These are phyloP conservation scores for Neonectria ditissima DNA, from an alignment of 2,329 filamentous ascomycete genomes.

Conservation along the genomic window DNA sequence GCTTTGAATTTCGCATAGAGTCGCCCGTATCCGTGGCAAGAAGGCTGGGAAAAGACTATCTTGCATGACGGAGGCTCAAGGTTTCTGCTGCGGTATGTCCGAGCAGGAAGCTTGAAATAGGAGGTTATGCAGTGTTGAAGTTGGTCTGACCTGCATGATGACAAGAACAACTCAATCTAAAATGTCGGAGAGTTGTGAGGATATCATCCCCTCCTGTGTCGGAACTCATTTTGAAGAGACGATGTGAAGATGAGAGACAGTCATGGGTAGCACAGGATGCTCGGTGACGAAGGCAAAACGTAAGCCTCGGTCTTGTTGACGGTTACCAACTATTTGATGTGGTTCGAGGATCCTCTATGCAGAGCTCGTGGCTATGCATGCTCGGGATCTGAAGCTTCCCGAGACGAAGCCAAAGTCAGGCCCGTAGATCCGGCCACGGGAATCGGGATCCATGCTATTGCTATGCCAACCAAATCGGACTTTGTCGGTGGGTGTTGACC, in stretches of 20 bases:
- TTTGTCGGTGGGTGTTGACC: too few relatives aligned
- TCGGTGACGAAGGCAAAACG: neutral
- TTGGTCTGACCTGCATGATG: conserved; percentile 27
- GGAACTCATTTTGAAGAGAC: neutral
- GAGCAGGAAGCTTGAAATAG: conserved; percentile 6
- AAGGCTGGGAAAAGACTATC: conserved; percentile 23
- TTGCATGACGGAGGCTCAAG: conserved; percentile 14
- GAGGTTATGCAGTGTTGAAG: conserved; percentile 7
- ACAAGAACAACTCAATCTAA: conserved; percentile 8
- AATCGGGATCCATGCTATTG: neutral
- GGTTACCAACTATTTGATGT: neutral
- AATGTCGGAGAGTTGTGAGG: neutral
- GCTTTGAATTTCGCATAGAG: conserved; percentile 4
- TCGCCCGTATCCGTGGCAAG: neutral
- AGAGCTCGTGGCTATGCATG: neutral
- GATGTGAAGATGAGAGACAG: neutral
- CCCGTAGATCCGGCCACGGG: neutral
- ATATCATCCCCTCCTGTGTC: neutral
- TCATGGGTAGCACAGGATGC: too few relatives aligned
- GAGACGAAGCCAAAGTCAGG: neutral
- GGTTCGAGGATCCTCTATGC: neutral
- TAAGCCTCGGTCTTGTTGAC: too few relatives aligned
- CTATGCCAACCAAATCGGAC: neutral
- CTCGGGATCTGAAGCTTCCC: neutral
- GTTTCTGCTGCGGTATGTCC: conserved; percentile 10